Percentiles rank a stretch among this genome's conserved stretches.
Conservation (phyloP, 805 yeast genomes). For the Candida palmyrensis region DNA sequence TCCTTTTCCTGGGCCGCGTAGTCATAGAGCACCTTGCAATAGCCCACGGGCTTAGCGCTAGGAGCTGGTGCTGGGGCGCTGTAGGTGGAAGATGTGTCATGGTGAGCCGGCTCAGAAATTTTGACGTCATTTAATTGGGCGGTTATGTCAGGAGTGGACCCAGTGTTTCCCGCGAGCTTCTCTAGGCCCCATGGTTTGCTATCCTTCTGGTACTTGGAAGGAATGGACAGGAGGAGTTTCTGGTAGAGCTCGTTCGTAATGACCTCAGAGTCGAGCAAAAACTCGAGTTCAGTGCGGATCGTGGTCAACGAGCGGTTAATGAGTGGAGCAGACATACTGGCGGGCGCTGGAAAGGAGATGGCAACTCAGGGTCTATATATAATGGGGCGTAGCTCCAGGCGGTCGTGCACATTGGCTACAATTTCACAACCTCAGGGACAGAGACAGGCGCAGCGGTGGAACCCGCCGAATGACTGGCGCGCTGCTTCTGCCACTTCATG, state of each 20-base stretch:
- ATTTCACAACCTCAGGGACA: too few relatives aligned
- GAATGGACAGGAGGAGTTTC: conserved; percentile 48
- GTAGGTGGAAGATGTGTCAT: conserved; percentile 7
- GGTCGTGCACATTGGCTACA: too few relatives aligned
- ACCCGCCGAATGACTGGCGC: too few relatives aligned
- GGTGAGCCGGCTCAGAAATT: conserved; percentile 7
- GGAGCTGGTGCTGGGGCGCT: conserved; percentile 12
- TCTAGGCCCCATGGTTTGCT: conserved; percentile 43
- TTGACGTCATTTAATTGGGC: conserved; percentile 7
- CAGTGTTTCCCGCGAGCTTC: conserved; percentile 13
- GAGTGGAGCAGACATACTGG: conserved; percentile 46
- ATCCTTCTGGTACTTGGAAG: conserved; percentile 51
- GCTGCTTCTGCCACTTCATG: too few relatives aligned
- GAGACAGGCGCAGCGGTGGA: too few relatives aligned
- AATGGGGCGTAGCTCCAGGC: too few relatives aligned
- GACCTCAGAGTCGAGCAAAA: conserved; percentile 68
- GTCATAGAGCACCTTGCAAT: conserved; percentile 66
- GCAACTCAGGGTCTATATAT: too few relatives aligned
- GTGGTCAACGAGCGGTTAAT: conserved; percentile 77
- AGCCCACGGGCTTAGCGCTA: conserved; percentile 22
- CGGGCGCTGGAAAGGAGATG: too few relatives aligned
- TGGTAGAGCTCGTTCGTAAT: conserved; percentile 53
- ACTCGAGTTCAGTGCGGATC: conserved; percentile 74
- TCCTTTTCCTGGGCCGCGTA: conserved; percentile 71
- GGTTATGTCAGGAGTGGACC: conserved; percentile 5